These are phyloP conservation scores for Wickerhamomyces chambardii DNA, from an alignment of 805 yeast species.

Conservation along the genomic window DNA sequence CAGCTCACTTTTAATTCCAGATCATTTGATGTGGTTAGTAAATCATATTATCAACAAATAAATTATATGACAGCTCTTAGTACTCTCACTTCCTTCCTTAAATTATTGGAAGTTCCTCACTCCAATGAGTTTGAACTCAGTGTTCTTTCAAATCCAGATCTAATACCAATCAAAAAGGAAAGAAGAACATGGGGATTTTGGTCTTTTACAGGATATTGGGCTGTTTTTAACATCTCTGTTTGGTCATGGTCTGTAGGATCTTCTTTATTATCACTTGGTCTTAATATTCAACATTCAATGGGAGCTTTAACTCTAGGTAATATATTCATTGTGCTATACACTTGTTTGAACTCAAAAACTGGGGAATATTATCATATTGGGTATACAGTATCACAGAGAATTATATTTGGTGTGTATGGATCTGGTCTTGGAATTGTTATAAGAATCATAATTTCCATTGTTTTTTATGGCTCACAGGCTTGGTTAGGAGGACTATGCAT, in stretches of 20 bases:
- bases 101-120: slow-evolving; percentile 2
- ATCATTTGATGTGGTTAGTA: no score
- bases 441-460: slow-evolving; percentile 24
- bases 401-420: slow-evolving; percentile 27
- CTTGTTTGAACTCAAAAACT: slow-evolving; percentile 23
- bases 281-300: slow-evolving; percentile 23
- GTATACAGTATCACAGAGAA: slow-evolving; percentile 20
- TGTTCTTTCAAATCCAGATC: slow-evolving; percentile 18
- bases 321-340: slow-evolving; percentile 18
- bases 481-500: slow-evolving; percentile 28
- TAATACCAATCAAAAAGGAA: slow-evolving; percentile 21
- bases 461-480: slow-evolving; percentile 29
- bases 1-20: no score
- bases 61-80: no score
- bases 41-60: no score
- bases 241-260: slow-evolving; percentile 22
- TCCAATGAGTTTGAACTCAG: slow-evolving; percentile 1
- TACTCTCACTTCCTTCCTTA: no score
- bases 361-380: slow-evolving; percentile 26
- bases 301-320: slow-evolving; percentile 24
- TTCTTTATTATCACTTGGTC: slow-evolving; percentile 23
- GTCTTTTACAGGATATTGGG: slow-evolving; percentile 18
- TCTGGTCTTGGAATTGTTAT: slow-evolving; percentile 24
- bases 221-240: slow-evolving; percentile 18
- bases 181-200: slow-evolving; percentile 23